Base-by-base conservation (phyloP, 1,139 yeast genomes). In the Saccharomyces hybrid region DNA sequence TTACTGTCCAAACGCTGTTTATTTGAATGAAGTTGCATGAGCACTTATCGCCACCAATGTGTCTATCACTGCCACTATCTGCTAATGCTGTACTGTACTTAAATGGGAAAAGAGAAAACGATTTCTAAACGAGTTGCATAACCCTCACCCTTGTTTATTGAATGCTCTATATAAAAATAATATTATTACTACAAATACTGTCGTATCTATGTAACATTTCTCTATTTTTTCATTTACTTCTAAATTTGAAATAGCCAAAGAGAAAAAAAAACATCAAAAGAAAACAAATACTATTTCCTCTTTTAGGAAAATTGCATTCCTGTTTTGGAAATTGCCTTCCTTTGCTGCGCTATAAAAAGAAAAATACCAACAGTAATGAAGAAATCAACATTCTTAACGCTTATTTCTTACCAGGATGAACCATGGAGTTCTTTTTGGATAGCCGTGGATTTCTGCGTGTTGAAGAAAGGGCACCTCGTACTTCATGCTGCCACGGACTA, bases 401-500 rank as follows among this genome's bases (percentile, higher is more conserved):
- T 38, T 16, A 38, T 47, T 34, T 19, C n/a, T 51, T 42, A 27
- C 53, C 55, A 19, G 55, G 56, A 8, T 54, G 51, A 3, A 65
- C 64, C 21, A 55, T 55, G 0, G 63, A 78, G 19, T 83, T 75
- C n/a, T 63, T 82, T 82, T 57, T 84, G 82, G 21, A 87, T 83
- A 4, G 84, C 82, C 5, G 84, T 79, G 0, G 87, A 78, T 63
- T 80, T 78, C 48, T 75, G 74, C 16, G 76, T 76, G 53, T 75
- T 75, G 49, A 82, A 77, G 61, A 91, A 91, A 76, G 1, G 95
- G 93, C 51, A 91, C 74, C 54, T 79, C 81, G 70, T 93, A 91
- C 68, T 81, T 83, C 69, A 91, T 77, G 21, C 84, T 83, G 0
- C 99, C 99, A 49, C 96, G 77, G 1, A 91, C 77, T 28, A 90